Base-by-base conservation (phyloP, 805 yeast species). In the Starmerella potacharoeniae region DNA sequence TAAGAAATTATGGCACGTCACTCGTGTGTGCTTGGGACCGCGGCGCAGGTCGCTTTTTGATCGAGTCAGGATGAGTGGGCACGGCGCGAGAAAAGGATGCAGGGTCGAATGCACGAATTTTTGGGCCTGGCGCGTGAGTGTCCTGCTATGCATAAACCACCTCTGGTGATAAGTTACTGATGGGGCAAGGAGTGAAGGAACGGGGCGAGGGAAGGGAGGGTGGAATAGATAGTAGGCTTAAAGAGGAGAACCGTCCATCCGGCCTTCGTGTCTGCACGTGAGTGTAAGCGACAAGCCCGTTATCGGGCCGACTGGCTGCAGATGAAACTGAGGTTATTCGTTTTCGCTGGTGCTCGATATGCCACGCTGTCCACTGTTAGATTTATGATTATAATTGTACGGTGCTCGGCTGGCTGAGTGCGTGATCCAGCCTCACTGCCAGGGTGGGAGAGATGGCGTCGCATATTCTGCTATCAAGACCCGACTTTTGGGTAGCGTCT, bases 1-100 rank as follows among this genome's bases (percentile, higher is more conserved):
- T 55, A 55, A 55, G 49, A 48, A 33, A 14, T 48, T 49, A 40
- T 46, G 49, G 40, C 22, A 52, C 35, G 36, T 11, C 6, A 40
- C 43, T 14, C 10, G 29, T 40, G 28, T n/a, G 33, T 46, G 50
- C 14, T 14, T n/a, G 49, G 29, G 13, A 16, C 33, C 17, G 16
- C 33, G 11, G 39, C 28, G 50, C 31, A n/a, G 37, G 2, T 3
- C 48, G 31, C 37, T 17, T 14, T 7, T 17, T 31, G 48, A 31
- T 44, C 29, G 48, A 8, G 43, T 17, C 22, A 7, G 40, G 34
- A 22, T 8, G 10, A 34, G 17, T 11, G 22, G 31, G 22, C 33
- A 6, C 43, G 29, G 29, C 29, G 16, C 11, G 43, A 13, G n/a
- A 8, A 1, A 7, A 16, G n/a, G 14, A 45, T 13, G 29, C 28